These are phyloP conservation scores for Rhodotorula taiwanensis DNA, from an alignment of 768 basidiomycete genomes.

Conservation along the genomic window DNA sequence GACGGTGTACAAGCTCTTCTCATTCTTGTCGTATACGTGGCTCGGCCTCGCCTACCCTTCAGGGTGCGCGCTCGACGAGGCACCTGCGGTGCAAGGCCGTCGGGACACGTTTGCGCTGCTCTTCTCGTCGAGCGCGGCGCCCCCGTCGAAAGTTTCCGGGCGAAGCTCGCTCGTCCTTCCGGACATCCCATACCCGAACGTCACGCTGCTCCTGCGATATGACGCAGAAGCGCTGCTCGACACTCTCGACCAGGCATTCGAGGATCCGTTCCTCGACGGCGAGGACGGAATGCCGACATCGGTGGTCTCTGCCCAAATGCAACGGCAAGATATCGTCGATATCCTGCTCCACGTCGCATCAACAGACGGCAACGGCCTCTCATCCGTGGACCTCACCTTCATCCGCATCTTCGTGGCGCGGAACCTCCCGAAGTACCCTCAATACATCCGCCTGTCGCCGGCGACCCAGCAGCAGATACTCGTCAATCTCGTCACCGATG, in stretches of 20 bases:
- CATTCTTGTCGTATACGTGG: conserved; percentile 72
- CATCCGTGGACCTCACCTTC: conserved; percentile 65
- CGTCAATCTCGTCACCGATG: conserved; percentile 65
- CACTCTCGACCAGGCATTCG: conserved; percentile 86
- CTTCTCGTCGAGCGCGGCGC: conserved; percentile 72
- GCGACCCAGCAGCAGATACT: conserved; percentile 68
- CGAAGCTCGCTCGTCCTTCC: conserved; percentile 67
- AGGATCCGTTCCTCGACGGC: conserved; percentile 83
- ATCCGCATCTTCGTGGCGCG: conserved; percentile 92
- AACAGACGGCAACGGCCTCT: conserved; percentile 46
- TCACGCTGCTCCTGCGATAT: conserved; percentile 71
- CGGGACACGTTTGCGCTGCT: conserved; percentile 70
- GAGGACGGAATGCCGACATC: conserved; percentile 43
- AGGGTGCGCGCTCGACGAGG: conserved; percentile 59
- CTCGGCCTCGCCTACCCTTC: conserved; percentile 82
- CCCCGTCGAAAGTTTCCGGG: too few species aligned
- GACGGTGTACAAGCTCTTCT: conserved; percentile 85
- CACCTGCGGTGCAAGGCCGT: conserved; percentile 64
- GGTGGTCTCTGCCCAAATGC: background rate
- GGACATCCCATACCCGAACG: conserved; percentile 87
- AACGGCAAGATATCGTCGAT: conserved; percentile 70
- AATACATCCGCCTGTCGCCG: conserved; percentile 65
- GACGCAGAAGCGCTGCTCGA: conserved; percentile 93
- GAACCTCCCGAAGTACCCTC: conserved; percentile 92
- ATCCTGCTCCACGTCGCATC: conserved; percentile 68